Conservation (phyloP, 2,329 filamentous ascomycete genomes). For the Curvularia lunata region DNA sequence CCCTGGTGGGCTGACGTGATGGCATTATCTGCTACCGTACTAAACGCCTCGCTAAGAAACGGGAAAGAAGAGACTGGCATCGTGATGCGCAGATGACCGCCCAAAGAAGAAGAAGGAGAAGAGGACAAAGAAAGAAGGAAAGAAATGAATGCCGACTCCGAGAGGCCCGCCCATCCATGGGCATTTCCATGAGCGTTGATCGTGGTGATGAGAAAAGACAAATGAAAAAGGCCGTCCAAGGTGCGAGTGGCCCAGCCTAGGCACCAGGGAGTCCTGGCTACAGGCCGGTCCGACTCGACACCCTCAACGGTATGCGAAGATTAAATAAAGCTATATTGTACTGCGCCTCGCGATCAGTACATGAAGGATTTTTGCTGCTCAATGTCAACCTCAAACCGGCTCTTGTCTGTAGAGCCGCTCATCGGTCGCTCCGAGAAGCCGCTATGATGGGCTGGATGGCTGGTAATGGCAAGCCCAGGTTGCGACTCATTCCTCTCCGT, state of each 20-base stretch:
- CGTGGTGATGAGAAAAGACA: conserved; percentile 19
- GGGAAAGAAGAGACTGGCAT: conserved; percentile 5
- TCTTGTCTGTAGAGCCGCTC: conserved; percentile 45
- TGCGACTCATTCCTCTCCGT: conserved; percentile 36
- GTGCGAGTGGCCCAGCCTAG: conserved; percentile 14
- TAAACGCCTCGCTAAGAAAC: conserved; percentile 7
- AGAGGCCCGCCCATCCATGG: conserved; percentile 22
- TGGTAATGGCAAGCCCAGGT: conserved; percentile 26
- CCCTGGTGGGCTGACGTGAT: conserved; percentile 6
- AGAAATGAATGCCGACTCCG: conserved; percentile 19
- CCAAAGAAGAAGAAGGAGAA: conserved; percentile 16
- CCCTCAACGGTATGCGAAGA: conserved; percentile 24
- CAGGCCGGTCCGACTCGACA: conserved; percentile 17
- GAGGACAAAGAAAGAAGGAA: neutral
- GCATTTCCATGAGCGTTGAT: conserved; percentile 19
- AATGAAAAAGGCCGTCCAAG: conserved; percentile 10
- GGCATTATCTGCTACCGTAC: conserved; percentile 14
- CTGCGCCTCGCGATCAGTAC: conserved; percentile 37
- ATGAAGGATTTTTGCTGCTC: conserved; percentile 48
- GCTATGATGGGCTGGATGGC: conserved; percentile 22
- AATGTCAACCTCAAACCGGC: conserved; percentile 42
- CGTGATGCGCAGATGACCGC: conserved; percentile 11
- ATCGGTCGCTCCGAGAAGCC: conserved; percentile 38
- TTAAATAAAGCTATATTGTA: conserved; percentile 21
- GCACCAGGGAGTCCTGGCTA: conserved; percentile 21